phyloP scores from a whole-genome alignment of 1,284 basidiomycete species.

The Rhodotorula sp. region DNA sequence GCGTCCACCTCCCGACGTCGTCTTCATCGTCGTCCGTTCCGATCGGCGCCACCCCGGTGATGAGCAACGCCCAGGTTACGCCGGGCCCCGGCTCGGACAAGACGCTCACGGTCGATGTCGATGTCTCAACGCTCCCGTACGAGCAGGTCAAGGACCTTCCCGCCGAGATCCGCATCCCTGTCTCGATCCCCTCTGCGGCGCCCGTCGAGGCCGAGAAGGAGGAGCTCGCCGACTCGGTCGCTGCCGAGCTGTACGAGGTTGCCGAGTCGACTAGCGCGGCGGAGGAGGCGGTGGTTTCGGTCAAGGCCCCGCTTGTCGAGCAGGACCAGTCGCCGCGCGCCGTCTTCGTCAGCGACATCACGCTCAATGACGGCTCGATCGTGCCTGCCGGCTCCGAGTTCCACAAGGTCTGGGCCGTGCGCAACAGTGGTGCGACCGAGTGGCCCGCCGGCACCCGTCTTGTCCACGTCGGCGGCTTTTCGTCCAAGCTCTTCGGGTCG shows the following conservation, averaged over 20 bases:
- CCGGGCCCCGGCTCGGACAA: constrained; percentile 10
- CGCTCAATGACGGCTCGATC: constrained; percentile 40
- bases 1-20: background rate
- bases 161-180: constrained; percentile 9
- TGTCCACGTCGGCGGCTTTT: constrained; percentile 44
- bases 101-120: constrained; percentile 35
- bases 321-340: constrained; percentile 10
- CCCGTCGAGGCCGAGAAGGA: background rate
- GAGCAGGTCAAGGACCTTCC: background rate
- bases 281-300: background rate
- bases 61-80: background rate
- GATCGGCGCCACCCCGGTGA: background rate
- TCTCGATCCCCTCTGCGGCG: background rate
- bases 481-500: background rate
- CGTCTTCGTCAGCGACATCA: constrained; percentile 40
- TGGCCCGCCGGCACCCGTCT: constrained; percentile 41
- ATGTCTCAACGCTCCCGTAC: constrained; percentile 1
- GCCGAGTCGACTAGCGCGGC: background rate
- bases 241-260: background rate
- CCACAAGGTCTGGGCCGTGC: constrained; percentile 43
- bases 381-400: constrained; percentile 41
- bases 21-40: background rate
- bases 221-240: background rate
- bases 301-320: background rate
- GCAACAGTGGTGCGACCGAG: constrained; percentile 18